These are phyloP conservation scores for Cladosporium phlei DNA, from an alignment of 2,329 filamentous ascomycete genomes.

Conservation along the genomic window DNA sequence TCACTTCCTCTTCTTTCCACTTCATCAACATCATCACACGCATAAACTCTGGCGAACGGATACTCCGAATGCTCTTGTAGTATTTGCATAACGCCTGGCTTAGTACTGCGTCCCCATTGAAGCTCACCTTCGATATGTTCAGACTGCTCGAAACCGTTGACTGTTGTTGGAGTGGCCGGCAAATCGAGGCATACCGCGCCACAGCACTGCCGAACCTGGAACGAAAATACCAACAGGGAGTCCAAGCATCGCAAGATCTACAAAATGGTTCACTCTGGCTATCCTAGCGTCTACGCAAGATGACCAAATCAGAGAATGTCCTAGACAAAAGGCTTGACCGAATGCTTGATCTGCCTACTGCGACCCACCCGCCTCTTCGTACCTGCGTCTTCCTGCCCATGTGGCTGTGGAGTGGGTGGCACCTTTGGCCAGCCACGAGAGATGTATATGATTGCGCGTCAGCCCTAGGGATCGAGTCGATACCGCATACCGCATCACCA, in stretches of 20 bases:
- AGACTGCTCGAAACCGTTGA: not conserved
- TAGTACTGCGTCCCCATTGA: not conserved
- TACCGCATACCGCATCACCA: not conserved
- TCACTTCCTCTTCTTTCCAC: constrained; percentile 1
- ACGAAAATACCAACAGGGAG: not conserved
- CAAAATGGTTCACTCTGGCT: not conserved
- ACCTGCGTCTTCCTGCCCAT: not conserved
- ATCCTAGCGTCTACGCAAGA: not conserved
- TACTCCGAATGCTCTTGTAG: not conserved
- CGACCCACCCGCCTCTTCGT: not conserved
- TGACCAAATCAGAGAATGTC: not conserved
- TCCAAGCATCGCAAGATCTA: not conserved
- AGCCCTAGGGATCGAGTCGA: constrained; percentile 3
- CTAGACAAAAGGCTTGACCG: not conserved
- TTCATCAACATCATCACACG: not conserved
- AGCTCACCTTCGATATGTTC: not conserved
- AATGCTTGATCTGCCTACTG: constrained; percentile 4
- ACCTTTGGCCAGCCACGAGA: constrained; percentile 1
- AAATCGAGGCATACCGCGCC: not conserved
- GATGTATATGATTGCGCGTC: constrained; percentile 12
- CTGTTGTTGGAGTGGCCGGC: not conserved
- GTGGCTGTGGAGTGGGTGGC: not conserved
- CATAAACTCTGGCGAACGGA: not conserved
- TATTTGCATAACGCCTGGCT: not conserved
- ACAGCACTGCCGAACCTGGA: not conserved